Evolutionary conservation across 208 protist species (phyloP).

Genomic region (Blastocrithidia nonstop): DNA sequence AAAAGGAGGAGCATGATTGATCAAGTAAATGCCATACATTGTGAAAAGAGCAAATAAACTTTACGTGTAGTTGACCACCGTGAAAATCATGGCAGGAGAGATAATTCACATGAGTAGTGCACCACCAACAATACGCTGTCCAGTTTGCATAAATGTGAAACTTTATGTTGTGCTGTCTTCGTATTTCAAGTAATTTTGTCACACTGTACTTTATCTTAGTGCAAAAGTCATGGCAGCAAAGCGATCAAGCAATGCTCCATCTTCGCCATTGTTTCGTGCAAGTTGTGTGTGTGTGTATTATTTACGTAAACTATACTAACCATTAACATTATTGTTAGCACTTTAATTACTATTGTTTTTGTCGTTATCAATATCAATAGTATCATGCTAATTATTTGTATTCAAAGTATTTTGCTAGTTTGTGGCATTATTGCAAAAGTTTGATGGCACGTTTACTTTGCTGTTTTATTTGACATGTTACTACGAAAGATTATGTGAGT

Average conservation of each 20-base stretch:
- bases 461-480: no score
- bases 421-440: no score
- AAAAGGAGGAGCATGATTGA: constrained; percentile 14
- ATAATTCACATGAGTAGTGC: constrained; percentile 35
- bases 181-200: no score
- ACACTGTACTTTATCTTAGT: no score
- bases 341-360: background rate
- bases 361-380: background rate
- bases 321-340: background rate
- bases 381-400: no score
- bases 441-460: no score
- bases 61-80: constrained; percentile 63
- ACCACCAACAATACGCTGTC: constrained; percentile 27
- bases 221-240: background rate
- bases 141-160: no score
- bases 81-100: constrained; percentile 52
- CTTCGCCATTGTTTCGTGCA: no score
- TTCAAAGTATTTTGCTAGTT: no score
- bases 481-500: no score
- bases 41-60: constrained; percentile 40
- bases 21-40: constrained; percentile 38
- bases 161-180: no score
- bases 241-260: constrained; percentile 1
- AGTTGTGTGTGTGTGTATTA: no score
- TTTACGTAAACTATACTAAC: background rate